These are phyloP conservation scores for Cadophora sp. DNA, from an alignment of 2,329 filamentous ascomycete genomes.

Conservation along the genomic window DNA sequence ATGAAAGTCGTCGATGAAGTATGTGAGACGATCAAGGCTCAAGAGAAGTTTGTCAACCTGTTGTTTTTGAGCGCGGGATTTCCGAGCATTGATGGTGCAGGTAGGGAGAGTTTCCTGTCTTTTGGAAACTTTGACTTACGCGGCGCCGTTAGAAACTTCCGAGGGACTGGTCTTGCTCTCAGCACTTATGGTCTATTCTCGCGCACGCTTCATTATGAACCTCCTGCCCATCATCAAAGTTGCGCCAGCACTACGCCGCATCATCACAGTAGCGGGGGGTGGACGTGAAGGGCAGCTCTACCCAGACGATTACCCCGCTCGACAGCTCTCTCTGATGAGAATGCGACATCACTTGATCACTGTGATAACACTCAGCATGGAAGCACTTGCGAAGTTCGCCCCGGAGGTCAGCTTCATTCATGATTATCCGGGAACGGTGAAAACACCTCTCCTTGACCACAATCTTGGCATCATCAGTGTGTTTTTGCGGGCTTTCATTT, in stretches of 20 bases:
- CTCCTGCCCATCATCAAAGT: conserved; percentile 61
- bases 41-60: conserved; percentile 53
- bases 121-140: not conserved
- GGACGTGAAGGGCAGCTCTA: conserved; percentile 34
- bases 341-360: conserved; percentile 32
- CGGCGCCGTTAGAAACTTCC: conserved; percentile 52
- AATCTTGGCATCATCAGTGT: conserved; percentile 16
- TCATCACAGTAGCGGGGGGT: conserved; percentile 50
- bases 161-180: conserved; percentile 61
- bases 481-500: conserved; percentile 14
- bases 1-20: conserved; percentile 56
- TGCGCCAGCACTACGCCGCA: conserved; percentile 52
- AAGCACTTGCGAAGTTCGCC: conserved; percentile 31
- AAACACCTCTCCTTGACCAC: conserved; percentile 20
- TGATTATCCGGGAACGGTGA: conserved; percentile 35
- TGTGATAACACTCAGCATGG: conserved; percentile 33
- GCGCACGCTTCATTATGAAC: conserved; percentile 60
- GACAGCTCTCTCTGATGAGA: conserved; percentile 21
- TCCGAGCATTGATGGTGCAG: conserved; percentile 37
- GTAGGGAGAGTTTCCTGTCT: conserved; percentile 22
- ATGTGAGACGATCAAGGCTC: conserved; percentile 51
- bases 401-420: conserved; percentile 36
- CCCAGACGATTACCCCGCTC: conserved; percentile 32
- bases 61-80: conserved; percentile 53
- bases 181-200: conserved; percentile 61